Evolutionary conservation across 2,329 filamentous ascomycete genomes (phyloP).

Genomic region (Aspergillus melleus): DNA sequence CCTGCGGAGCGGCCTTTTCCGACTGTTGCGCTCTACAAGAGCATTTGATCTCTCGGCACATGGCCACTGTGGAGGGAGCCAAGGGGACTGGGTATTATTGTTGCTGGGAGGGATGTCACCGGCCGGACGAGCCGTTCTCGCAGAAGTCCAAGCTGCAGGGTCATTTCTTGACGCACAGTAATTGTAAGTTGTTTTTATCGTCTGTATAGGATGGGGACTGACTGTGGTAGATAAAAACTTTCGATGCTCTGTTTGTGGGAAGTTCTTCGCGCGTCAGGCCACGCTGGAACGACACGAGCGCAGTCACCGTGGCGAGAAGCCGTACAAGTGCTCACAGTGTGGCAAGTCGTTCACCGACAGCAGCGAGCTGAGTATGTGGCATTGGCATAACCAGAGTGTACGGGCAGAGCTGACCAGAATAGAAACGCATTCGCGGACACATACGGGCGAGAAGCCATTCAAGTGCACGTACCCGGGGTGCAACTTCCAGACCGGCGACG

Average conservation of each 20-base stretch:
- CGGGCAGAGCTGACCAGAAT: constrained; percentile 18
- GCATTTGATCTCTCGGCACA: constrained; percentile 39
- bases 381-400: background rate
- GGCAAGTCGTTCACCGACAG: constrained; percentile 47
- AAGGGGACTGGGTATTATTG: constrained; percentile 47
- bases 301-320: constrained; percentile 46
- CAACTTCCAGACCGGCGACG: constrained; percentile 45
- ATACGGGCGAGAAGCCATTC: constrained; percentile 46
- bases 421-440: constrained; percentile 47
- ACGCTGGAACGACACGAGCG: constrained; percentile 46
- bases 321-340: constrained; percentile 42
- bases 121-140: constrained; percentile 45
- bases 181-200: constrained; percentile 31
- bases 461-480: constrained; percentile 45
- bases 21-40: constrained; percentile 41
- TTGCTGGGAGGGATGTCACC: constrained; percentile 44
- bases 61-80: constrained; percentile 37
- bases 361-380: constrained; percentile 42
- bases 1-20: constrained; percentile 38
- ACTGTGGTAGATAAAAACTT: constrained; percentile 41
- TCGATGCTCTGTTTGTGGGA: constrained; percentile 42
- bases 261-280: constrained; percentile 44
- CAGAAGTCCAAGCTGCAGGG: constrained; percentile 48
- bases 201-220: constrained; percentile 1
- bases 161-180: constrained; percentile 47